Evolutionary conservation across 768 basidiomycete genomes (phyloP), one percentile per base, ranked within the genome.

Genomic region (Chalciporus sphaerocephalus): DNA sequence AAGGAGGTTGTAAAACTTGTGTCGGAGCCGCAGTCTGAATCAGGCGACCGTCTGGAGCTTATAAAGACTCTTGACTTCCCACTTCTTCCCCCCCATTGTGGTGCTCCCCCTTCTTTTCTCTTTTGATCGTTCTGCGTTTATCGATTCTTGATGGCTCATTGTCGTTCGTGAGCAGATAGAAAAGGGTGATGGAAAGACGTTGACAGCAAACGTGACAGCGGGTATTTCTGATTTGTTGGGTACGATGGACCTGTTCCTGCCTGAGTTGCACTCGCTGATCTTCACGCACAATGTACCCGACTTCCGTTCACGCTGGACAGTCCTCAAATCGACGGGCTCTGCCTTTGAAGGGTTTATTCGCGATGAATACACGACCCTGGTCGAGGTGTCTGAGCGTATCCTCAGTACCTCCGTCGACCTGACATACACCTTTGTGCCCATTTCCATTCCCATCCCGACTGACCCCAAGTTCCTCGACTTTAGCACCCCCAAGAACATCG

Each of bases 351-450:
- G 77, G 21, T 97, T 93, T 66, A 62, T 87, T 39, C 76, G 79
- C 3, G 92, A 95, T 65, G 88, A 92, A 58, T 90, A 82, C 67
- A 93, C 93, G n/a, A 93, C 90, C 1, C 78, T 95, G 17, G 70
- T 64, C 12, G 83, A 87, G 52, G 93, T 95, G 35, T 66, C 83
- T 54, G 95, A 98, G 53, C 79, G 95, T 8, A 85, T 97, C 57
- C 85, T 98, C 69, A 89, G 87, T 15, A 97, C 95, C 2, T 79
- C 88, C 5, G 72, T 98, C 45, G 87, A 95, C 51, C 71, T 92
- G 18, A 63, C 68, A 1, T 94, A 92, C 65, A 76, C 69, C 2
- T 88, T 91, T 60, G 52, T 60, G 17, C 69, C 74, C 0, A 57
- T 87, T 25, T 40, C 56, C 3, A 66, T 88, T 28, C 44, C 63